Conservation (phyloP, 495 filamentous ascomycete genomes). For the Thermochaetoides thermophila region DNA sequence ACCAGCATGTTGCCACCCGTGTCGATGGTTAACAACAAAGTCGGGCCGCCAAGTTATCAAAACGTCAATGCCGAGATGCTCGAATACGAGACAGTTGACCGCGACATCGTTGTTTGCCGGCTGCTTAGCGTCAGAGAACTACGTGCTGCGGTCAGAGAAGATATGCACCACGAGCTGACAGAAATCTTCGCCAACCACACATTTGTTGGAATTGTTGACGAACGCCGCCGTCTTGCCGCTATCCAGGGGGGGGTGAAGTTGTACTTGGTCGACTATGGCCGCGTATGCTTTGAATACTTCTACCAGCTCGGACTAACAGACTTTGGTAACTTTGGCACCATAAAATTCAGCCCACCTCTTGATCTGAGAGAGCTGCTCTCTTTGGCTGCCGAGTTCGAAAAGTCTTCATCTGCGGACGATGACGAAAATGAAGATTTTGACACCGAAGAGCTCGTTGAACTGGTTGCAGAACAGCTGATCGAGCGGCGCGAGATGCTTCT, state of each 20-base stretch:
- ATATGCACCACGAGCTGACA: constrained; percentile 79
- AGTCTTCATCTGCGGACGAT: constrained; percentile 13
- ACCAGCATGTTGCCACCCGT: constrained; percentile 73
- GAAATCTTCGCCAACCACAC: constrained; percentile 82
- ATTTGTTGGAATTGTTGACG: constrained; percentile 88
- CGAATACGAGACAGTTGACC: constrained; percentile 58
- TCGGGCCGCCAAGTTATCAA: no score
- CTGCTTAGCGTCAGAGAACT: constrained; percentile 70
- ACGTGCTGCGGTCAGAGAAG: constrained; percentile 62
- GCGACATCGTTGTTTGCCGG: constrained; percentile 50
- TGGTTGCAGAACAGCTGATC: constrained; percentile 47
- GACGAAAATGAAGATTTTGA: constrained; percentile 37
- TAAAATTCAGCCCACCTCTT: constrained; percentile 64
- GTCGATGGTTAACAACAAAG: constrained; percentile 4
- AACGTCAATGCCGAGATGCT: constrained; percentile 9
- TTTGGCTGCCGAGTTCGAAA: constrained; percentile 60
- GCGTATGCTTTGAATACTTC: constrained; percentile 79
- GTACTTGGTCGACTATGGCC: constrained; percentile 87
- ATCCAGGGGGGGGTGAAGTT: constrained; percentile 90
- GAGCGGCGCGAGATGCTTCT: constrained; percentile 69
- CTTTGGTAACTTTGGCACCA: constrained; percentile 86
- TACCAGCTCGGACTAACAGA: constrained; percentile 94
- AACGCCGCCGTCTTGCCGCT: constrained; percentile 69
- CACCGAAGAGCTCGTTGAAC: constrained; percentile 47
- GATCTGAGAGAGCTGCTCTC: constrained; percentile 52